These are phyloP conservation scores for Lactarius evosmus DNA, from an alignment of 768 basidiomycete species.

Conservation along the genomic window DNA sequence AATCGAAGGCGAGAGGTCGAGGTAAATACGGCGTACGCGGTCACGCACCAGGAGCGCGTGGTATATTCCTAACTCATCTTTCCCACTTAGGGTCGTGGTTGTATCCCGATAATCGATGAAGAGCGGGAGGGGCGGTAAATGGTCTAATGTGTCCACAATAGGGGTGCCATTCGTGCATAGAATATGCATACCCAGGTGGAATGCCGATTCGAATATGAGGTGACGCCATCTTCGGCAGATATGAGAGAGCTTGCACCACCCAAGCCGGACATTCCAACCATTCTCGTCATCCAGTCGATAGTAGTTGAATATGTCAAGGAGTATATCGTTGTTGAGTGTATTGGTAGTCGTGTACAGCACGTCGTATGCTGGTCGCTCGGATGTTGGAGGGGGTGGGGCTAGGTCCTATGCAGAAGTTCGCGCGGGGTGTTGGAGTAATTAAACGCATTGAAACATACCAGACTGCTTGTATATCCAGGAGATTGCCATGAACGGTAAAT, in stretches of 20 bases:
- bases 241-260: conserved; percentile 17
- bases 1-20: too few relatives aligned
- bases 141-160: too few relatives aligned
- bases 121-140: too few relatives aligned
- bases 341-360: background rate
- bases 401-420: background rate
- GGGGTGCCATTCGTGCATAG: background rate
- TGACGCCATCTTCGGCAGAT: conserved; percentile 8
- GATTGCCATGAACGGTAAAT: background rate
- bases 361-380: background rate
- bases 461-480: background rate
- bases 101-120: too few relatives aligned
- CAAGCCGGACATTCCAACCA: conserved; percentile 1
- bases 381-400: background rate
- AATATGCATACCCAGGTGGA: background rate
- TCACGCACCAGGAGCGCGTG: too few relatives aligned
- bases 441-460: background rate
- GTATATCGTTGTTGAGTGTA: background rate
- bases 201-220: background rate
- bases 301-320: background rate
- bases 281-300: background rate
- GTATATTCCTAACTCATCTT: too few relatives aligned
- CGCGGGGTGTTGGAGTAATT: background rate
- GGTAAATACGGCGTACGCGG: too few relatives aligned
- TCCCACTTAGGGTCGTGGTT: too few relatives aligned